Evolutionary conservation across 805 yeast genomes (phyloP).

Genomic region (Candida wancherniae): DNA sequence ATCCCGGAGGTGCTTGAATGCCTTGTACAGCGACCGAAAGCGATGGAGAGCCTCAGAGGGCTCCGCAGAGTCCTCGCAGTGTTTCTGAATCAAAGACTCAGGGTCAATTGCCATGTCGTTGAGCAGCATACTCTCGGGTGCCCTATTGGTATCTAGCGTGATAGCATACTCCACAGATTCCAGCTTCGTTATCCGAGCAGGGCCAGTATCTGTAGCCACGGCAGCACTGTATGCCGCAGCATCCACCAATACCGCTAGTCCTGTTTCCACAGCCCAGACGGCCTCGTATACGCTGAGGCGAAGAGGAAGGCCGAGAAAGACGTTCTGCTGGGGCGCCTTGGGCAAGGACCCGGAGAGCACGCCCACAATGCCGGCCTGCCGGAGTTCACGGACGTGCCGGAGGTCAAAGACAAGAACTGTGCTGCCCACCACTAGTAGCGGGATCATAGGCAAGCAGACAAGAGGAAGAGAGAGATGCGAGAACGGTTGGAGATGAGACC

Average conservation of each 20-base stretch:
- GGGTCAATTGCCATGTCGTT: slow-evolving; percentile 1
- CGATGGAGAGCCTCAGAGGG: neutral
- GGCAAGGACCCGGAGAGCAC: slow-evolving; percentile 79
- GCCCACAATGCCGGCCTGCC: slow-evolving; percentile 69
- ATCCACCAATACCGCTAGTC: slow-evolving; percentile 42
- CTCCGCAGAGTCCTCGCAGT: neutral
- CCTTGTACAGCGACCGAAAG: slow-evolving; percentile 11
- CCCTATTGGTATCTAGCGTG: slow-evolving; percentile 10
- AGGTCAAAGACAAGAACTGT: slow-evolving; percentile 56
- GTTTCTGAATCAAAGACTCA: slow-evolving; percentile 2
- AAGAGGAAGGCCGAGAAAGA: slow-evolving; percentile 81
- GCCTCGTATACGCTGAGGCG: slow-evolving; percentile 71
- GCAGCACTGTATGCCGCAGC: slow-evolving; percentile 25
- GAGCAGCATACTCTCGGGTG: slow-evolving; percentile 1
- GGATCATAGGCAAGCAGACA: slow-evolving; percentile 14
- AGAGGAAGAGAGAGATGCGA: no score
- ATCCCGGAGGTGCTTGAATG: slow-evolving; percentile 38
- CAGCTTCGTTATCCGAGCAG: slow-evolving; percentile 3
- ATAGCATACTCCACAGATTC: slow-evolving; percentile 9
- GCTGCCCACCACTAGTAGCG: slow-evolving; percentile 15
- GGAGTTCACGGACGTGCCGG: slow-evolving; percentile 46
- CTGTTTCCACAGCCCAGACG: slow-evolving; percentile 50
- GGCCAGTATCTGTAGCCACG: slow-evolving; percentile 2
- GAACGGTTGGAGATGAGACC: no score
- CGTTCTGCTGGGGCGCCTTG: slow-evolving; percentile 87